Evolutionary conservation across 768 basidiomycete species (phyloP), one percentile per base, ranked within the genome.

Genomic region (Leucosporidium creatinivorum): DNA sequence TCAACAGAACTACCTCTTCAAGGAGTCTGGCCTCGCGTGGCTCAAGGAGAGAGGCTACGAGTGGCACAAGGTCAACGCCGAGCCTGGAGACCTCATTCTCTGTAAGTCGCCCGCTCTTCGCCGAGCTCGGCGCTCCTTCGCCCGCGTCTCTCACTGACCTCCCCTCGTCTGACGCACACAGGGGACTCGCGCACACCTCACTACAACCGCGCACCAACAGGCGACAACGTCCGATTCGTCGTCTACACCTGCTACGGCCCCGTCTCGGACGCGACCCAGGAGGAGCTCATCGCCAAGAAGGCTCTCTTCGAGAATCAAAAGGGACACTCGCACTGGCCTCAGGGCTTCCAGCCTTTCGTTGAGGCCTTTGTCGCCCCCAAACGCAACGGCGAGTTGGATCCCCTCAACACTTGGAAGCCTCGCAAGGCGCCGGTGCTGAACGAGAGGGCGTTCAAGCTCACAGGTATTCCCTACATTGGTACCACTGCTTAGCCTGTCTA

Each of bases 81-180:
- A 70, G 3, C 75, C 75, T 8, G 78, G 78, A 19, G 78, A 77
- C 56, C 66, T 79, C 28, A 70, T 78, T 30, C 62, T 78, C 1
- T 79, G 78, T 23, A 44, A 6, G 39, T 17, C 10, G 8, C 15
- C 39, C 39, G 3, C 39, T 13, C 39, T 44, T 44, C 39, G 39
- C 39, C 39, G 39, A 44, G 39, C 15, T 44, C 39, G 39, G 39
- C 39, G 39, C 8, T 44, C 39, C 39, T 44, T 44, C 39, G 13
- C 39, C 2, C 39, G 39, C 8, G 6, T 10, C 8, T 8, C 15
- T 44, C 13, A 13, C 39, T 44, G 39, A 44, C 39, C 8, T 31
- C 1, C 52, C 52, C 30, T 4, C 30, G 12, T 52, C 51, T 49
- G 3, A 6, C 10, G 25, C 49, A 15, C 51, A 19, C 52, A 65